Percentiles rank a stretch among this genome's conserved stretches.
These are phyloP conservation scores for Suillus hirtellus DNA, from an alignment of 768 basidiomycete genomes.

Conservation along the genomic window DNA sequence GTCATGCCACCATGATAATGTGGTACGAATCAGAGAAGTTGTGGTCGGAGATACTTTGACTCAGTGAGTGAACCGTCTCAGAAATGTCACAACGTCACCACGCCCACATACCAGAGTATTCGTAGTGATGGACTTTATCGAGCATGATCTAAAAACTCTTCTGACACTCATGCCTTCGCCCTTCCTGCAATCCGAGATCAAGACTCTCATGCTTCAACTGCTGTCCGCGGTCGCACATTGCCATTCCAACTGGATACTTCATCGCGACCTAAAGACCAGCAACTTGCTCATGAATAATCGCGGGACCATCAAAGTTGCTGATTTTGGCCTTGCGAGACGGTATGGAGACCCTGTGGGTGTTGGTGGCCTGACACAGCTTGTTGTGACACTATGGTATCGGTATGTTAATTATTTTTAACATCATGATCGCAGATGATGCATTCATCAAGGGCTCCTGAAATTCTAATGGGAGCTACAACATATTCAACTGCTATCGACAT, in stretches of 20 bases:
- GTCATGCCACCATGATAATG: constrained; percentile 92
- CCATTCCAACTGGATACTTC: constrained; percentile 96
- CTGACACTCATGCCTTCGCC: constrained; percentile 94
- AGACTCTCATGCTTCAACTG: constrained; percentile 92
- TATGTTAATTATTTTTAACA: constrained; percentile 39
- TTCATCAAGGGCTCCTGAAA: constrained; percentile 80
- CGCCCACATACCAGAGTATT: constrained; percentile 68
- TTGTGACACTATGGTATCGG: constrained; percentile 99
- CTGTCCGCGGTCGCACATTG: constrained; percentile 92
- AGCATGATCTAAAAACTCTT: constrained; percentile 97
- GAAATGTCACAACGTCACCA: constrained; percentile 14
- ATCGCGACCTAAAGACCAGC: constrained; percentile 96
- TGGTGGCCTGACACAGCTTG: constrained; percentile 96
- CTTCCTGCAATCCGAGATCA: constrained; percentile 97
- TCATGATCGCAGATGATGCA: constrained; percentile 19
- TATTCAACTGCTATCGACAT: constrained; percentile 97
- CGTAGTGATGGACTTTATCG: constrained; percentile 99
- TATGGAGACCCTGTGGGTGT: constrained; percentile 97
- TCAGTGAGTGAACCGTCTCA: constrained; percentile 71
- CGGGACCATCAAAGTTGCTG: constrained; percentile 97
- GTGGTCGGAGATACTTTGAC: constrained; percentile 98
- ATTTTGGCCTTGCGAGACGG: constrained; percentile 93
- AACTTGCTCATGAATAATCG: constrained; percentile 99
- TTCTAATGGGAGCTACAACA: constrained; percentile 87
- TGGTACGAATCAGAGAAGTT: constrained; percentile 95